Evolutionary conservation across 768 basidiomycete species (phyloP), one percentile per base, ranked within the genome.

Genomic region (Chalciporus piperatus): DNA sequence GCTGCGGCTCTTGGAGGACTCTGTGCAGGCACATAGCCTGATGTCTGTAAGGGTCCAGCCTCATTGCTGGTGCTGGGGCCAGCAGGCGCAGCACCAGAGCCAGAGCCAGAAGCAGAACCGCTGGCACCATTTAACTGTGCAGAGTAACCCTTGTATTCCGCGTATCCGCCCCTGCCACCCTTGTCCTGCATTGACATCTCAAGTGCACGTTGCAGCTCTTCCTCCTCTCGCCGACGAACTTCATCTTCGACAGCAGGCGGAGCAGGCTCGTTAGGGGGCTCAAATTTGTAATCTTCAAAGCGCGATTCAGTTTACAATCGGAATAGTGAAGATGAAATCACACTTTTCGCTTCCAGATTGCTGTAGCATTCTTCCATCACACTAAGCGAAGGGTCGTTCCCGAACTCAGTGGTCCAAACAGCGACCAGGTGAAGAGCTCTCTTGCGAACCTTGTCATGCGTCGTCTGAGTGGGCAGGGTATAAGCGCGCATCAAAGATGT

Each of bases 111-210:
- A 10, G 58, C 53, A 11, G 75, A 70, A 9, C 65, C 71, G 40
- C 73, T 67, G 7, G 73, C 70, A 47, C 72, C 72, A 13, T 63
- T 62, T 16, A 67, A 71, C 45, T 60, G 74, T 22, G 67, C 70
- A 1, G 75, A 63, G 58, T 80, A 80, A 8, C 72, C 65, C 1
- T 73, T 56, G 79, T 84, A 85, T 30, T 72, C 65, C 1, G 73
- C 55, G 78, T 84, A 85, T 30, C 77, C 74, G 6, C 64, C 59
- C 43, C 91, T 78, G 1, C 93, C 94, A 11, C 94, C 94, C 56
- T 86, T 88, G 65, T 98, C 94, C 48, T 86, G 84, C 73, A 93
- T 86, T n/a, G 89, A 92, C 73, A 97, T 84, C 63, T 96, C 94
- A 23, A 98, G 76, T 0, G 87, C 96, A 5, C 93, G 83, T 62